phyloP scores from a whole-genome alignment of 2,329 filamentous ascomycete genomes.

The Nemania sp. region DNA sequence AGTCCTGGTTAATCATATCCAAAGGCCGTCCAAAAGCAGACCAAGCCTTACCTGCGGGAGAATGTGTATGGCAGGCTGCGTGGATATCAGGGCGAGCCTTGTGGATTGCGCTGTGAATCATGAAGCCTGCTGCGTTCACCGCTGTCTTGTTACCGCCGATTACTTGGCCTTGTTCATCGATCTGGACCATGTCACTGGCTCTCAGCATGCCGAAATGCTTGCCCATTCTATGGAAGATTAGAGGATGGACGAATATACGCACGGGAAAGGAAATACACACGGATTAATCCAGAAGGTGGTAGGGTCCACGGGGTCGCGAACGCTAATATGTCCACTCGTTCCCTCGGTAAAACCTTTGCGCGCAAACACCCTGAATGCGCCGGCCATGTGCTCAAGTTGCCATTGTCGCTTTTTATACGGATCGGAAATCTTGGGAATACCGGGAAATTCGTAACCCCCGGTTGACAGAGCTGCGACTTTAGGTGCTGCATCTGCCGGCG shows the following conservation, averaged over 20 bases:
- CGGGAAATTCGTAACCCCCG: constrained; percentile 8
- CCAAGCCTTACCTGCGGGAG: constrained; percentile 67
- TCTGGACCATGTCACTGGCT: constrained; percentile 67
- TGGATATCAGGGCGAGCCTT: constrained; percentile 67
- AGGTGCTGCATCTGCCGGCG: not conserved
- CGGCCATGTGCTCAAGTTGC: constrained; percentile 62
- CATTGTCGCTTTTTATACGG: constrained; percentile 30
- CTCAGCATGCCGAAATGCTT: constrained; percentile 68
- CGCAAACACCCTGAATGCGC: constrained; percentile 70
- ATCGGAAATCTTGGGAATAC: constrained; percentile 23
- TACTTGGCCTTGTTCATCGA: constrained; percentile 65
- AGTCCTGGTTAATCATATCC: constrained; percentile 65
- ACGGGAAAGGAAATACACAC: not conserved
- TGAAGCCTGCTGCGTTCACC: constrained; percentile 68
- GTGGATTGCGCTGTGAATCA: constrained; percentile 69
- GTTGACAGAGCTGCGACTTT: constrained; percentile 1
- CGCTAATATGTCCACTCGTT: constrained; percentile 68
- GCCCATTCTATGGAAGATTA: constrained; percentile 51
- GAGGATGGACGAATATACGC: not conserved
- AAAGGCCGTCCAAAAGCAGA: constrained; percentile 67
- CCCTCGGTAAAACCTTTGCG: constrained; percentile 70
- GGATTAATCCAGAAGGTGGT: constrained; percentile 34
- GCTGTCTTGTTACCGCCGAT: constrained; percentile 62
- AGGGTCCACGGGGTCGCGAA: constrained; percentile 52
- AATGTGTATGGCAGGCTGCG: constrained; percentile 69